phyloP scores from a whole-genome alignment of 225 moss, liverwort and hornwort species.

The Marchantia polymorpha region DNA sequence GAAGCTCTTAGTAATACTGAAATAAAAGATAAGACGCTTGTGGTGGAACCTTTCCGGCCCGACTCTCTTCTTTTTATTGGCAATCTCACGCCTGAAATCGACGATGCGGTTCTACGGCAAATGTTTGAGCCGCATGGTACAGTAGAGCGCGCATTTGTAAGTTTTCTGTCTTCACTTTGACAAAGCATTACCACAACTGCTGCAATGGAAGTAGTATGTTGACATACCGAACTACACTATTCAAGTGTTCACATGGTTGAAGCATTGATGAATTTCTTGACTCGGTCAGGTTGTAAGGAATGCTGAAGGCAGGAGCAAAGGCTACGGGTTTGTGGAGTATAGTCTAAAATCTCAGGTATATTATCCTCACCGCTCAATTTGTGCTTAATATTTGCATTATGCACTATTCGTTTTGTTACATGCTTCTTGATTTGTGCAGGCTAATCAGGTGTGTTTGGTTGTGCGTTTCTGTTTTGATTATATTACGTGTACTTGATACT shows the following conservation, averaged over 20 bases:
- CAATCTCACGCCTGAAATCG: conserved; percentile 51
- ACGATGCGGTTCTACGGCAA: conserved; percentile 37
- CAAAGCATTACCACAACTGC: not conserved
- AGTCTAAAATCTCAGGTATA: conserved; percentile 47
- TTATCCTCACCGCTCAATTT: not conserved
- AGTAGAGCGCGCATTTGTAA: conserved; percentile 50
- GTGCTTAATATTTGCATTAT: not conserved
- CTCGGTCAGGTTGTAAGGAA: conserved; percentile 42
- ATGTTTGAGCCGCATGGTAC: conserved; percentile 55
- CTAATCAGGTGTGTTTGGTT: no score
- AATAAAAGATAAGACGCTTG: conserved; percentile 34
- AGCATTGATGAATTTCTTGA: no score
- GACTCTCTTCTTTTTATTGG: conserved; percentile 54
- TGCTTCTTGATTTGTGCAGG: no score
- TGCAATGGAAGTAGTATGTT: not conserved
- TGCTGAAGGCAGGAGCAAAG: conserved; percentile 42
- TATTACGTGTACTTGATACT: no score
- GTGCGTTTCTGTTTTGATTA: no score
- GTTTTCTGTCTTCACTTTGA: not conserved
- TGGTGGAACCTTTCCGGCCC: conserved; percentile 41
- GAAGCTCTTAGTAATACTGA: conserved; percentile 34
- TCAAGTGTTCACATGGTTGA: no score
- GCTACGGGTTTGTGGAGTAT: conserved; percentile 51
- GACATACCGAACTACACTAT: no score
- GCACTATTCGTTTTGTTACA: no score